A percentile compares a stretch with the other conserved stretches of the same genome.
phyloP scores from a whole-genome alignment of 176 grass and related monocot species.

The Chrysopogon serrulatus region DNA sequence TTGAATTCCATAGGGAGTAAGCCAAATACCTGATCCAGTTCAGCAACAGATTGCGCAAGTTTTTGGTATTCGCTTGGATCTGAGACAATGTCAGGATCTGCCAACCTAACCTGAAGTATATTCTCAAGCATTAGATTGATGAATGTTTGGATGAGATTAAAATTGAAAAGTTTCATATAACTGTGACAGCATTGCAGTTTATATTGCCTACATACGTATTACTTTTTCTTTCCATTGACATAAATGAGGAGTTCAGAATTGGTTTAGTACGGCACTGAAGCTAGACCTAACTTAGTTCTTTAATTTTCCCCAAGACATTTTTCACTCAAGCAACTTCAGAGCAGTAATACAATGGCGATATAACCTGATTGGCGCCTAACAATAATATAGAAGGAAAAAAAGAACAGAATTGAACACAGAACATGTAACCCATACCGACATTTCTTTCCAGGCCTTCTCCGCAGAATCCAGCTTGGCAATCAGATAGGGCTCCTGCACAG shows the following conservation, averaged over 20 bases:
- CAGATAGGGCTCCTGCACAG: conserved; percentile 71
- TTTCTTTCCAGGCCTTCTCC: conserved; percentile 92
- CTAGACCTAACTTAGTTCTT: not conserved
- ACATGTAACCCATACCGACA: conserved; percentile 67
- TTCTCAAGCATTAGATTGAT: not conserved
- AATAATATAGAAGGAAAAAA: not conserved
- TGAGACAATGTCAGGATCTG: conserved; percentile 82
- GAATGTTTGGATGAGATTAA: not conserved
- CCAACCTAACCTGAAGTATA: conserved; percentile 78
- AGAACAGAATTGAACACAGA: not conserved
- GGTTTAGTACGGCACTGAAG: not conserved
- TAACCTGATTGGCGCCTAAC: not conserved
- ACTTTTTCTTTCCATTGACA: not conserved
- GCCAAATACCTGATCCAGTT: conserved; percentile 67
- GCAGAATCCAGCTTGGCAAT: conserved; percentile 88
- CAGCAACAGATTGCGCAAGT: conserved; percentile 82
- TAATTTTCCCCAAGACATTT: not conserved
- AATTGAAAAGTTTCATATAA: not conserved
- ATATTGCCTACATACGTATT: not conserved
- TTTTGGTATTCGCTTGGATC: conserved; percentile 93
- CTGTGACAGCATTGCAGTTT: not conserved
- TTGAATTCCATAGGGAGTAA: not conserved
- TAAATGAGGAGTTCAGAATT: not conserved
- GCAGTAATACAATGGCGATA: not conserved
- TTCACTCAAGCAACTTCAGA: not conserved